These are phyloP conservation scores for Lentithecium fluviatile DNA, from an alignment of 495 filamentous ascomycete genomes.

Conservation along the genomic window DNA sequence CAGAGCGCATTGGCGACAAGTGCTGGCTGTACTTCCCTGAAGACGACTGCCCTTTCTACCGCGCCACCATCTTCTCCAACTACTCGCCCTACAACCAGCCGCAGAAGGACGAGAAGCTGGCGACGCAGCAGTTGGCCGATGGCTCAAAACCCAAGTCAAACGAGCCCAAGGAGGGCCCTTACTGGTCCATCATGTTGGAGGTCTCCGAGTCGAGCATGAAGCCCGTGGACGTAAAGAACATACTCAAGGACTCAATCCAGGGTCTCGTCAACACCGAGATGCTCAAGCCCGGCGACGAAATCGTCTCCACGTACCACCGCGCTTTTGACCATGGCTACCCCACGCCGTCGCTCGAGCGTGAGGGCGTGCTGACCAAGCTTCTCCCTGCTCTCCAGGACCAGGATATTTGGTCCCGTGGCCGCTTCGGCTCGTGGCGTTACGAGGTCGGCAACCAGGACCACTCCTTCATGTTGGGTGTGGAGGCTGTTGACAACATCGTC, in stretches of 20 bases:
- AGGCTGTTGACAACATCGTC: conserved; percentile 93
- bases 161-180: conserved; percentile 78
- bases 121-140: conserved; percentile 79
- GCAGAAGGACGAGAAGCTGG: conserved; percentile 72
- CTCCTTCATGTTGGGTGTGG: conserved; percentile 97
- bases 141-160: conserved; percentile 71
- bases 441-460: conserved; percentile 96
- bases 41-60: conserved; percentile 98
- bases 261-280: conserved; percentile 97
- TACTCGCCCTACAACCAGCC: conserved; percentile 99
- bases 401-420: conserved; percentile 93
- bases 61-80: conserved; percentile 99
- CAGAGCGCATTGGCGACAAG: conserved; percentile 98
- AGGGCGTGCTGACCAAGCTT: conserved; percentile 87
- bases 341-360: conserved; percentile 90
- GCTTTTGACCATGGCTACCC: conserved; percentile 99
- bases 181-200: conserved; percentile 99
- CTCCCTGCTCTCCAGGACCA: conserved; percentile 86
- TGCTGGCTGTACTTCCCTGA: conserved; percentile 99
- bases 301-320: conserved; percentile 98
- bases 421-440: conserved; percentile 98
- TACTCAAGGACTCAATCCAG: conserved; percentile 88
- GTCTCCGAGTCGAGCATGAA: conserved; percentile 96
- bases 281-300: conserved; percentile 85
- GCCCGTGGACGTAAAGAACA: conserved; percentile 76